Percentiles rank a stretch among this genome's conserved stretches.
phyloP scores from a whole-genome alignment of 805 yeast species.

The Schwanniomyces yamadae region DNA sequence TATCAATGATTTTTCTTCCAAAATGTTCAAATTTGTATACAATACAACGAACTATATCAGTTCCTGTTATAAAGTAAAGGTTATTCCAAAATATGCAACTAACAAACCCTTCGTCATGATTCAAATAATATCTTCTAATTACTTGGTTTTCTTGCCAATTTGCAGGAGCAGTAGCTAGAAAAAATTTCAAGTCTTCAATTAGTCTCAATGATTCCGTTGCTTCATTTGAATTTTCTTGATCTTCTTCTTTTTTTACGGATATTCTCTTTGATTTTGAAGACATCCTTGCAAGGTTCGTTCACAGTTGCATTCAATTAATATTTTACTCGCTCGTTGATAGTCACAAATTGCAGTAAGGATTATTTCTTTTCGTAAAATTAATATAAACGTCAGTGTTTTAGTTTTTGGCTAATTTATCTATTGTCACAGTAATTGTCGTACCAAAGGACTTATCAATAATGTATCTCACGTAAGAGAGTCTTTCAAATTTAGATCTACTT shows the following conservation, averaged over 20 bases:
- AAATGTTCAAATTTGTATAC: slow-evolving; percentile 85
- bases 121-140: slow-evolving; percentile 79
- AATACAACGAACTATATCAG: slow-evolving; percentile 91
- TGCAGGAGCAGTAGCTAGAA: slow-evolving; percentile 90
- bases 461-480: too few relatives aligned
- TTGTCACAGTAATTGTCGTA: too few relatives aligned
- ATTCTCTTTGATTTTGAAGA: neutral
- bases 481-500: too few relatives aligned
- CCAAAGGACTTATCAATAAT: too few relatives aligned
- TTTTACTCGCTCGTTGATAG: too few relatives aligned
- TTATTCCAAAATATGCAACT: slow-evolving; percentile 91
- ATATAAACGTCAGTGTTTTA: too few relatives aligned
- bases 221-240: slow-evolving; percentile 6
- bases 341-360: too few relatives aligned
- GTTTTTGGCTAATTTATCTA: too few relatives aligned
- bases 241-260: slow-evolving; percentile 1
- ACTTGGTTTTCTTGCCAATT: slow-evolving; percentile 89
- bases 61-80: slow-evolving; percentile 87
- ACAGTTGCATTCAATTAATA: too few relatives aligned
- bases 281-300: neutral
- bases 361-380: too few relatives aligned
- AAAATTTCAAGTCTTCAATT: slow-evolving; percentile 79
- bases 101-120: slow-evolving; percentile 89
- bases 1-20: slow-evolving; percentile 79
- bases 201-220: slow-evolving; percentile 51